These are phyloP conservation scores for Chaetomidium leptoderma DNA, from an alignment of 495 filamentous ascomycete genomes.

Conservation along the genomic window DNA sequence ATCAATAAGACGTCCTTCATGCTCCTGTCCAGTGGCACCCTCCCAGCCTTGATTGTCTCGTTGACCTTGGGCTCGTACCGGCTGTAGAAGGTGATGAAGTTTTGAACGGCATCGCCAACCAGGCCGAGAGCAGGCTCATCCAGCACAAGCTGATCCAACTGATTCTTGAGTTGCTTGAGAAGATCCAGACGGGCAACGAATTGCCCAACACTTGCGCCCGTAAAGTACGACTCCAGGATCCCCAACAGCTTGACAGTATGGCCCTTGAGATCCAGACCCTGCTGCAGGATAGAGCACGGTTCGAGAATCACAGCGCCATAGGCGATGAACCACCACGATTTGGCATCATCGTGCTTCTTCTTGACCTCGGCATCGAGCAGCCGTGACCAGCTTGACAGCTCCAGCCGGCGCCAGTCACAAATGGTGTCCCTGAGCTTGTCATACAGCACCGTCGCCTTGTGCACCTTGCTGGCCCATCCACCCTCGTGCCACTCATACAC, in stretches of 20 bases:
- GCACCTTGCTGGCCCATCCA: constrained; percentile 73
- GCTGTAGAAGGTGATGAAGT: constrained; percentile 69
- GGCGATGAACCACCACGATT: constrained; percentile 94
- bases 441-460: constrained; percentile 62
- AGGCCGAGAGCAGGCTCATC: constrained; percentile 52
- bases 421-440: constrained; percentile 70
- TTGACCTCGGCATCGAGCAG: constrained; percentile 81
- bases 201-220: constrained; percentile 71
- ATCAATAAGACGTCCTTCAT: constrained; percentile 83
- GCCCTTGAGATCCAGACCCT: constrained; percentile 51
- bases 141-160: constrained; percentile 53
- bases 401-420: constrained; percentile 82
- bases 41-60: constrained; percentile 58
- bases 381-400: constrained; percentile 85
- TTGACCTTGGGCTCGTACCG: constrained; percentile 62
- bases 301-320: constrained; percentile 81
- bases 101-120: constrained; percentile 60
- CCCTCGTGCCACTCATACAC: constrained; percentile 87
- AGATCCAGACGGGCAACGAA: constrained; percentile 67
- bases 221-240: constrained; percentile 71
- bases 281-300: constrained; percentile 57
- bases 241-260: constrained; percentile 65
- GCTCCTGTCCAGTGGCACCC: constrained; percentile 69
- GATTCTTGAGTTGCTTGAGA: constrained; percentile 63
- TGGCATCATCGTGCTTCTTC: constrained; percentile 68